Conservation (phyloP, 345 rosid species). For the Lepidium sativum region DNA sequence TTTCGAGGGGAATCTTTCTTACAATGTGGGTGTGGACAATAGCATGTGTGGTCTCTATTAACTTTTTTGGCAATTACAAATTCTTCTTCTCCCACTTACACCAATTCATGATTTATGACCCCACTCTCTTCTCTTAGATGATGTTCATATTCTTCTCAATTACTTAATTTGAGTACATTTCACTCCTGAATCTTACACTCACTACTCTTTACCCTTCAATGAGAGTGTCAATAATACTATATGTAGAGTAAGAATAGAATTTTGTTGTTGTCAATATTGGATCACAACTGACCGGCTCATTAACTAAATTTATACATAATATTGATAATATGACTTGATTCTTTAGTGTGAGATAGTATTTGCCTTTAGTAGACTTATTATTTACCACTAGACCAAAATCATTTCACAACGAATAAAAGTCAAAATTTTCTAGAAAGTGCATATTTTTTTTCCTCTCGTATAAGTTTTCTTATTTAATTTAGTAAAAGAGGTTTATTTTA, state of each 20-base stretch:
- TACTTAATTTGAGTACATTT: slow-evolving; percentile 5
- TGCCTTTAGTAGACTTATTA: no score
- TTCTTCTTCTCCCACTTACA: slow-evolving; percentile 11
- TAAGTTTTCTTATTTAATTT: no score
- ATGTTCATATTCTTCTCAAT: slow-evolving; percentile 3
- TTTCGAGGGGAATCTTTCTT: slow-evolving; percentile 17
- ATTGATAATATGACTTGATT: no score
- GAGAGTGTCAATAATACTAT: neutral
- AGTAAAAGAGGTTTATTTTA: no score
- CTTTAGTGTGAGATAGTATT: no score
- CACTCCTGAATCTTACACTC: slow-evolving; percentile 1
- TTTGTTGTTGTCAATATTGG: no score
- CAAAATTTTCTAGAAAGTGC: no score
- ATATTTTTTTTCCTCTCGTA: no score
- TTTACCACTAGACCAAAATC: no score
- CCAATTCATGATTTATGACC: slow-evolving; percentile 15
- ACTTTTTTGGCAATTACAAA: neutral
- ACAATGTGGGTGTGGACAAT: slow-evolving; percentile 2
- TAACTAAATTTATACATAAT: no score
- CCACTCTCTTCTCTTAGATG: slow-evolving; percentile 4
- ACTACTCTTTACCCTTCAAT: neutral
- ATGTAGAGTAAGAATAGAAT: neutral
- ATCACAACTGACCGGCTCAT: no score
- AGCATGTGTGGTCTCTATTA: slow-evolving; percentile 18
- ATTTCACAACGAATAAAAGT: no score